Evolutionary conservation across 2,329 filamentous ascomycete genomes (phyloP).

Genomic region (Colletotrichum trifolii): DNA sequence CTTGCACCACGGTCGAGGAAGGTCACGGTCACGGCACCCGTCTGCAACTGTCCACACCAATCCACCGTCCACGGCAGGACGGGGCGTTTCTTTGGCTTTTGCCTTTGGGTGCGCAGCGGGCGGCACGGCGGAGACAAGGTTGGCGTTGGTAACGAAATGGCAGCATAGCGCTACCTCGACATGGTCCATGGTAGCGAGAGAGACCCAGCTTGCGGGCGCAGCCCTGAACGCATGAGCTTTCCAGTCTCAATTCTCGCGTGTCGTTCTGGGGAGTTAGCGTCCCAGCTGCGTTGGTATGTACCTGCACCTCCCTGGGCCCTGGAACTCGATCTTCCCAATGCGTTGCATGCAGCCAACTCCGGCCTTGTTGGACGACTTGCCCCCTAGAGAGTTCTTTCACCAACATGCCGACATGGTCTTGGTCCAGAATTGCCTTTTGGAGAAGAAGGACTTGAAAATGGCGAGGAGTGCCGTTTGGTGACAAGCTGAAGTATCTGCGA

Average conservation of each 20-base stretch:
- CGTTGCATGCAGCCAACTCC: too few relatives aligned
- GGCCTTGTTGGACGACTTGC: too few relatives aligned
- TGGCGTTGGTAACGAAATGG: conserved; percentile 20
- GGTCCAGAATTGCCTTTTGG: too few relatives aligned
- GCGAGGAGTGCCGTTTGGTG: too few relatives aligned
- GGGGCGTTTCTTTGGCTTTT: conserved; percentile 35
- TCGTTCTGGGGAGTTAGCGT: neutral
- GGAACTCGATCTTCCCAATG: too few relatives aligned
- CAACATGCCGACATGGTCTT: too few relatives aligned
- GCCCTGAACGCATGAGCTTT: conserved; percentile 28
- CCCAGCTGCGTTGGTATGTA: neutral
- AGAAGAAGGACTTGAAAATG: too few relatives aligned
- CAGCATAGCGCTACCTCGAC: conserved; percentile 18
- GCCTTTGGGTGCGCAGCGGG: conserved; percentile 30
- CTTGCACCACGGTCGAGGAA: conserved; percentile 16
- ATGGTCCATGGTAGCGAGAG: conserved; percentile 27
- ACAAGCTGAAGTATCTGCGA: too few relatives aligned
- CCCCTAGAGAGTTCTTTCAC: too few relatives aligned
- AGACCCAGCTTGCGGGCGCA: conserved; percentile 32
- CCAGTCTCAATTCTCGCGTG: conserved; percentile 27
- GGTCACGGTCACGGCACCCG: conserved; percentile 3
- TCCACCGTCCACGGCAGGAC: conserved; percentile 17
- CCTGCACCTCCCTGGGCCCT: neutral
- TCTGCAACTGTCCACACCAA: conserved; percentile 21
- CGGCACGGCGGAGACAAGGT: conserved; percentile 33